Percentiles rank a stretch among this genome's conserved stretches.
phyloP scores from a whole-genome alignment of 306 rosid species.

The Sindora glabra region DNA sequence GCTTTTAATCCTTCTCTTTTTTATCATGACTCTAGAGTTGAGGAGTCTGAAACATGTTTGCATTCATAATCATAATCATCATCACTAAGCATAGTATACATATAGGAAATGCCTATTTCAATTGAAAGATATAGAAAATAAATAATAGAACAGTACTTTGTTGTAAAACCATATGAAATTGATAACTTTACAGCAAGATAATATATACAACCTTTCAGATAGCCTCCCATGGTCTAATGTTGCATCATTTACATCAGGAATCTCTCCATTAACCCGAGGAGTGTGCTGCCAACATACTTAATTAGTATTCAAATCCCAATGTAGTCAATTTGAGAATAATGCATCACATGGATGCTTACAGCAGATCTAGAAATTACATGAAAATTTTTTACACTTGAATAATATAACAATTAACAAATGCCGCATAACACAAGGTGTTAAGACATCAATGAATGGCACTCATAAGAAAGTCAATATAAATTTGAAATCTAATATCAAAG shows the following conservation, averaged over 20 bases:
- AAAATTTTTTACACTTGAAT: background rate
- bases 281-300: constrained; percentile 71
- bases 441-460: background rate
- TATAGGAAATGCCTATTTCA: too few relatives aligned
- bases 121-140: too few relatives aligned
- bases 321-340: constrained; percentile 13
- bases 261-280: constrained; percentile 89
- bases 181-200: constrained; percentile 7
- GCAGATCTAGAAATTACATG: background rate
- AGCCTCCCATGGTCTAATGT: constrained; percentile 82
- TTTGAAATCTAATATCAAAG: background rate
- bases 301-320: constrained; percentile 20
- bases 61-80: background rate
- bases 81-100: background rate
- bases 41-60: constrained; percentile 2
- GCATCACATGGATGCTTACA: background rate
- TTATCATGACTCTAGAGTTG: background rate
- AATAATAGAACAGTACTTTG: too few relatives aligned
- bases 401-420: background rate
- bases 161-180: constrained; percentile 5
- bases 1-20: background rate
- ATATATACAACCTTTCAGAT: constrained; percentile 54
- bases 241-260: constrained; percentile 91
- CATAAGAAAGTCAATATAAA: background rate
- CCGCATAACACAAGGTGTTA: background rate